Evolutionary conservation across 345 rosid genomes (phyloP), one percentile per base, ranked within the genome.

Genomic region (Capsella bursapastoris): DNA sequence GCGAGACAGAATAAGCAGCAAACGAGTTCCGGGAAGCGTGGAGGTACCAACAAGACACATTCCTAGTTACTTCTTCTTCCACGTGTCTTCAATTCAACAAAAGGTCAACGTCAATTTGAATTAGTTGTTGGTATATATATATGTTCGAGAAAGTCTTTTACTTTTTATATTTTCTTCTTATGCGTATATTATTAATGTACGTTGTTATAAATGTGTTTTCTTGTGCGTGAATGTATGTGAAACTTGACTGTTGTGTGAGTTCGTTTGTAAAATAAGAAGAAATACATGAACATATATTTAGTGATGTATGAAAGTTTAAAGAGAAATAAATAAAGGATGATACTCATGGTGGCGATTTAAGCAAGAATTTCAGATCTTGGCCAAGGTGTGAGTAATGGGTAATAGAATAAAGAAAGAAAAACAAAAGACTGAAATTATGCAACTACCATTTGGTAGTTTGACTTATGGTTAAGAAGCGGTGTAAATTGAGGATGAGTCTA

Each of bases 21-120:
- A 1, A 22, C 77, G 35, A 67, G 78, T 49, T 38, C 79, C 6
- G 73, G 73, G 25, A 74, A 6, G 53, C 60, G 63, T 51, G 79
- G 79, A 51, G 40, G 79, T 51, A 60, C 34, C 27, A 41, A 74
- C 72, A 5, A 48, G 44, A 2, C n/a, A 4, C 18, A 11, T 48
- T 13, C 67, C 67, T 58, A 66, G 11, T 16, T 32, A 16, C 18
- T 3, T 57, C 10, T 38, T 66, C 18, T 48, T 74, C 34, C 16
- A 18, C 57, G 9, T 32, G 48, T 58, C n/a, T n/a, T n/a, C 65
- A 14, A 35, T 15, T 48, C 16, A 32, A 47, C 35, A 47, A 47
- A 47, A 43, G 56, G 61, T 43, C 68, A 72, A 63, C 28, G 35
- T 72, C 32, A 29, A 28, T 31, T 53, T 34, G 18, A 64, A 22